Percentiles rank a stretch among this genome's conserved stretches.
phyloP scores from a whole-genome alignment of 805 yeast species.

The Sugiyamaella qingdaonensis region DNA sequence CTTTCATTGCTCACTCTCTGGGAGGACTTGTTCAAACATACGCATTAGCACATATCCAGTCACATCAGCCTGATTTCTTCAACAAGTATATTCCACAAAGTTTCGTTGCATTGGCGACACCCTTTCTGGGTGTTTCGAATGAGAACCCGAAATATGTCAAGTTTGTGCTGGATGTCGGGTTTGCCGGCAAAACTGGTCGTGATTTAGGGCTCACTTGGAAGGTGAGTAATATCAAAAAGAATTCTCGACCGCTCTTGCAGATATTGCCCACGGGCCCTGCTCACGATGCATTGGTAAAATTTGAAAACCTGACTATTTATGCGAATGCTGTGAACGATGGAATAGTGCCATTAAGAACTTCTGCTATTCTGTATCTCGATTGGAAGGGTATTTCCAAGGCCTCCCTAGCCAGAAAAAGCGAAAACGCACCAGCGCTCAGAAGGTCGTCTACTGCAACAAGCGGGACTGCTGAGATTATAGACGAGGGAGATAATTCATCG shows the following conservation, averaged over 20 bases:
- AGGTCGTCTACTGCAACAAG: neutral
- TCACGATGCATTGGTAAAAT: conserved; percentile 54
- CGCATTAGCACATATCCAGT: conserved; percentile 74
- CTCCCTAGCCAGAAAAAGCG: conserved; percentile 22
- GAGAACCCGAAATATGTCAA: conserved; percentile 87
- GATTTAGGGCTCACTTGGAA: conserved; percentile 67
- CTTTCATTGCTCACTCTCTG: conserved; percentile 88
- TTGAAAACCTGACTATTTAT: conserved; percentile 71
- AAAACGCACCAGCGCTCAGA: neutral
- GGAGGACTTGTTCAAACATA: conserved; percentile 92
- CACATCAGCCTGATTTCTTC: conserved; percentile 66
- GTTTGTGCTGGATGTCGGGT: conserved; percentile 77
- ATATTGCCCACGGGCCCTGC: conserved; percentile 75
- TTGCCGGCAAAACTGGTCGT: conserved; percentile 89
- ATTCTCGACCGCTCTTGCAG: conserved; percentile 61
- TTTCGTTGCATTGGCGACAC: conserved; percentile 81
- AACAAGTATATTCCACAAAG: conserved; percentile 59
- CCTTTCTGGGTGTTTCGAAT: conserved; percentile 78
- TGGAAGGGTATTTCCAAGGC: conserved; percentile 69
- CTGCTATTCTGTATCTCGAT: conserved; percentile 80
- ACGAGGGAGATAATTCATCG: neutral
- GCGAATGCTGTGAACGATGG: conserved; percentile 94
- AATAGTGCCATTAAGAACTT: conserved; percentile 88
- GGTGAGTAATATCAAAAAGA: conserved; percentile 24
- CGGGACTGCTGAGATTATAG: neutral